phyloP scores from a whole-genome alignment of 2,329 filamentous ascomycete genomes.

The Epichloe typhina region DNA sequence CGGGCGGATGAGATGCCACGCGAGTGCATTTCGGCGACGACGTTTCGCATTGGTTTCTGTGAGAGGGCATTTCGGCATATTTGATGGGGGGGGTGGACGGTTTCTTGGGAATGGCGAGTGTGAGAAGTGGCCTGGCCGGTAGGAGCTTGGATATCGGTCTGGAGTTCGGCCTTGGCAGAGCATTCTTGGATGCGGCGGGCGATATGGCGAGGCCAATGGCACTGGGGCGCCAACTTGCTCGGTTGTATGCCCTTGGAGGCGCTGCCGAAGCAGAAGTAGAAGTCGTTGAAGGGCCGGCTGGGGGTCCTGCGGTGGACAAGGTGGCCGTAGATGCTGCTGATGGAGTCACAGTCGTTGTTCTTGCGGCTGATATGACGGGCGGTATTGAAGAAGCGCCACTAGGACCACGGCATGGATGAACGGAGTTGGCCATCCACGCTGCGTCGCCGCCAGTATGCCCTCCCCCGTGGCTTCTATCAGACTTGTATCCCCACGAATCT shows the following conservation, averaged over 20 bases:
- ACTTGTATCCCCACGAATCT: conserved; percentile 24
- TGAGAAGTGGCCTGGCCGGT: conserved; percentile 32
- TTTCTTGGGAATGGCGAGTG: conserved; percentile 8
- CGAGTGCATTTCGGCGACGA: conserved; percentile 7
- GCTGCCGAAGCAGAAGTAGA: conserved; percentile 2
- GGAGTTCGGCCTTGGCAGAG: conserved; percentile 10
- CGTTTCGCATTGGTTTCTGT: neutral
- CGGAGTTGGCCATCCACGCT: conserved; percentile 16
- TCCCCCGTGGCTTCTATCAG: conserved; percentile 14
- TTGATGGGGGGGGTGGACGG: neutral
- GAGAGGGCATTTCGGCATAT: neutral
- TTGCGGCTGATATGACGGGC: neutral
- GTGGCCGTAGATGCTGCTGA: neutral
- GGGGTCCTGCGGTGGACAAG: neutral
- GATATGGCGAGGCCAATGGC: conserved; percentile 34
- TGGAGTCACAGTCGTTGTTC: neutral
- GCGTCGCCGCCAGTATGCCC: conserved; percentile 3
- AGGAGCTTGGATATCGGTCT: conserved; percentile 30
- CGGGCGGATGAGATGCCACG: conserved; percentile 10
- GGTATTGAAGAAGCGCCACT: conserved; percentile 2
- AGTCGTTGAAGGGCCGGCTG: conserved; percentile 2
- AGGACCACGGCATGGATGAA: conserved; percentile 11
- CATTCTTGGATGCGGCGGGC: conserved; percentile 12
- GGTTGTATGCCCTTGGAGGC: conserved; percentile 13
- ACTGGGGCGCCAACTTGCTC: conserved; percentile 20